phyloP scores from a whole-genome alignment of 768 basidiomycete genomes.

The Obba rivulosa region DNA sequence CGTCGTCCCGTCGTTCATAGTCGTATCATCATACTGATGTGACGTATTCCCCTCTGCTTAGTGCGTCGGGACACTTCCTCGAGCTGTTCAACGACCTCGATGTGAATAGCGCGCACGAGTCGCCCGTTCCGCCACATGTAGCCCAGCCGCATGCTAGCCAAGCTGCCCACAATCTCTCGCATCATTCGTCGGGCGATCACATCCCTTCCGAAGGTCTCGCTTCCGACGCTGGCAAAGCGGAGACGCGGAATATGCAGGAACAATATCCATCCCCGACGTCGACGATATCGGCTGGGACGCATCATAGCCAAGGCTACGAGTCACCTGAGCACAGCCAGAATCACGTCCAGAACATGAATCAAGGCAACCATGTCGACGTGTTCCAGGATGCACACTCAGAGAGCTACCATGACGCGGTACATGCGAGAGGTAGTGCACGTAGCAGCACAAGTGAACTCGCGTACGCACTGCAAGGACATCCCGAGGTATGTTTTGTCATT shows the following conservation, averaged over 20 bases:
- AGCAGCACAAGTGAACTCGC: constrained; percentile 16
- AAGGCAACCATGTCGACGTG: too few relatives aligned
- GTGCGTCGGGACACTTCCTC: constrained; percentile 17
- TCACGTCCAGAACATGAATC: not conserved
- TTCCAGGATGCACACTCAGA: too few relatives aligned
- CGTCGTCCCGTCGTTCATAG: too few relatives aligned
- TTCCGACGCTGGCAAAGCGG: not conserved
- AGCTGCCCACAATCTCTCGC: not conserved
- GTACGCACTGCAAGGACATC: constrained; percentile 12
- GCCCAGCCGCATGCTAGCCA: constrained; percentile 5
- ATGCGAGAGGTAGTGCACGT: constrained; percentile 1
- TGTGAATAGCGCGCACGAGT: constrained; percentile 14
- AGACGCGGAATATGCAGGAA: not conserved
- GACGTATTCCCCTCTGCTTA: constrained; percentile 4
- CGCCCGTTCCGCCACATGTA: constrained; percentile 5
- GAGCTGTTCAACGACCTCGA: constrained; percentile 18
- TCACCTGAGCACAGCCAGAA: not conserved
- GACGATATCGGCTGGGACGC: constrained; percentile 12
- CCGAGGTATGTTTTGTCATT: constrained; percentile 2
- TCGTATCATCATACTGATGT: too few relatives aligned
- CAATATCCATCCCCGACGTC: constrained; percentile 15
- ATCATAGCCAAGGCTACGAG: not conserved
- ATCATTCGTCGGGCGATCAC: not conserved
- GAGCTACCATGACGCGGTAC: not conserved
- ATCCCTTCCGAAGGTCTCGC: not conserved